Conservation (phyloP, 139 green algal species). For the Tetraselmis chui region DNA sequence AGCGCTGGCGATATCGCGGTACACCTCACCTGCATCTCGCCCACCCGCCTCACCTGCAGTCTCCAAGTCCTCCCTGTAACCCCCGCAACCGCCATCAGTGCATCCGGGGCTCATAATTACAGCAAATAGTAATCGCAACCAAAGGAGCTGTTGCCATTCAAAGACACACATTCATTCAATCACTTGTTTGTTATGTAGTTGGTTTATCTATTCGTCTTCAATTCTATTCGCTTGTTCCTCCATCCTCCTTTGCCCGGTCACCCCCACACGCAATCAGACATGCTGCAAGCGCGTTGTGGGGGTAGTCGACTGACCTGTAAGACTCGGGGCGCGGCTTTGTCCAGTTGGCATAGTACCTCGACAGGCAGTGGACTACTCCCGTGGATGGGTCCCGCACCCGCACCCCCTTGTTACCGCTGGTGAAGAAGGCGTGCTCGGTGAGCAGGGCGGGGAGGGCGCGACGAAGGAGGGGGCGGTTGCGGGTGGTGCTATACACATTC, state of each 20-base stretch:
- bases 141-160: too few relatives aligned
- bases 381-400: constrained; percentile 17
- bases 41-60: constrained; percentile 9
- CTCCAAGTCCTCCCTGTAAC: constrained; percentile 44
- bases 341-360: constrained; percentile 74
- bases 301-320: constrained; percentile 48
- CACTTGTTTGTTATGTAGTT: too few relatives aligned
- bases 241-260: too few relatives aligned
- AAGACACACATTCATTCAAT: too few relatives aligned
- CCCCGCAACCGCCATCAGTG: background rate
- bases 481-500: constrained; percentile 29
- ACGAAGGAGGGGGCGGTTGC: constrained; percentile 28
- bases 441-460: constrained; percentile 56
- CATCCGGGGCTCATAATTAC: too few relatives aligned
- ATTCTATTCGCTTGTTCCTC: too few relatives aligned
- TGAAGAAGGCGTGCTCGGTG: constrained; percentile 75
- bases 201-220: too few relatives aligned
- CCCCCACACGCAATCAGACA: too few relatives aligned
- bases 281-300: too few relatives aligned
- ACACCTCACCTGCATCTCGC: constrained; percentile 38
- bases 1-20: constrained; percentile 67
- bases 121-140: too few relatives aligned
- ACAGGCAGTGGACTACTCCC: constrained; percentile 30
- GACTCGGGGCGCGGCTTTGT: constrained; percentile 75
- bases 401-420: constrained; percentile 30